A percentile compares a stretch with the other conserved stretches of the same genome.
Conservation (phyloP, 2,329 filamentous ascomycete genomes). For the Pseudonectria buxi region DNA sequence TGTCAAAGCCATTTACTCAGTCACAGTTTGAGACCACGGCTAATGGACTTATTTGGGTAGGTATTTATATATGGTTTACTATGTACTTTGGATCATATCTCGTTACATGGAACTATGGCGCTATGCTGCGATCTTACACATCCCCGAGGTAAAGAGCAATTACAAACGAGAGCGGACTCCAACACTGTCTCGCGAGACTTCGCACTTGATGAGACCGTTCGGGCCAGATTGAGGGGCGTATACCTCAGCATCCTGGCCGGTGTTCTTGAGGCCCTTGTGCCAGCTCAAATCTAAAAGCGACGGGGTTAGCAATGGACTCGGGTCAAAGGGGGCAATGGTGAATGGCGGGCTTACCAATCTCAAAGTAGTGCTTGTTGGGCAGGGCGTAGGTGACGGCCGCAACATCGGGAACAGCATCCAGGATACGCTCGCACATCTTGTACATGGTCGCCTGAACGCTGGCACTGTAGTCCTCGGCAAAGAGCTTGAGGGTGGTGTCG, state of each 20-base stretch:
- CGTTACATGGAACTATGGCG: constrained; percentile 10
- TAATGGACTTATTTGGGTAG: constrained; percentile 4
- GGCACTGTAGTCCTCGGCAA: constrained; percentile 83
- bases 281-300: constrained; percentile 70
- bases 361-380: constrained; percentile 99
- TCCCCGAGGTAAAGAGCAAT: constrained; percentile 4
- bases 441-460: constrained; percentile 98
- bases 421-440: constrained; percentile 89
- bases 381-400: constrained; percentile 73
- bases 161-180: constrained; percentile 3
- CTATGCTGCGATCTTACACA: constrained; percentile 3
- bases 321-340: not conserved
- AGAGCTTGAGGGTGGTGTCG: constrained; percentile 80
- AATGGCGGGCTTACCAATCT: constrained; percentile 61
- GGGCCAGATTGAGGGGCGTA: constrained; percentile 89
- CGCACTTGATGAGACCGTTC: constrained; percentile 93
- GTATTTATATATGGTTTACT: constrained; percentile 11
- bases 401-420: constrained; percentile 65
- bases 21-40: not conserved
- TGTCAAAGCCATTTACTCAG: not conserved
- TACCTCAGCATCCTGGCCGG: constrained; percentile 89
- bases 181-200: constrained; percentile 54
- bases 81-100: constrained; percentile 8
- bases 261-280: constrained; percentile 95
- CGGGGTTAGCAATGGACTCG: constrained; percentile 11